Base-by-base conservation (phyloP, 441 rosid species). In the Flueggea neowawraea region DNA sequence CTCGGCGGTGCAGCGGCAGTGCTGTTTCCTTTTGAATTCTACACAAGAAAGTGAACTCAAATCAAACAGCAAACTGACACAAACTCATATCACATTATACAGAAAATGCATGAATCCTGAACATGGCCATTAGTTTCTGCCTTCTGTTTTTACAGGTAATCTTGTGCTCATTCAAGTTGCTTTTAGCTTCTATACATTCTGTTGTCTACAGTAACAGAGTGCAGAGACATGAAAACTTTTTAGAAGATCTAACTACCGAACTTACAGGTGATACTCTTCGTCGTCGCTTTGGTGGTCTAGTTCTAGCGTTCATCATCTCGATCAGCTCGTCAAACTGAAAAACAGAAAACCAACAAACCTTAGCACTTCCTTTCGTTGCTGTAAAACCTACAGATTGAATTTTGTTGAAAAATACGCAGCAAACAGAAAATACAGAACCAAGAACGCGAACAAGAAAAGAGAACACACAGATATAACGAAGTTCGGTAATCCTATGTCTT, bases 311-410 rank as follows among this genome's bases (percentile, higher is more conserved):
- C 75, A 79, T 62, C 60, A 71, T 66, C 70, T 68, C 78, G 44
- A 73, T 65, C 63, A 76, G 71, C 60, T 66, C 77, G 56, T 74
- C 80, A 56, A 76, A 76, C 83, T 56, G 73, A 36, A 63, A 33
- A 47, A n/a, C 3, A 1, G 44, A 16, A 14, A 16, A 57, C 8
- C 12, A 13, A n/a, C 58, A 60, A 44, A 9, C 2, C 6, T 12
- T 47, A 45, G 33, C 48, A 52, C 52, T 48, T 45, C 28, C n/a
- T 36, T 14, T 64, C 16, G 16, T 2, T 47, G 10, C n/a, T 47
- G 10, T 47, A 6, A 36, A 36, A 36, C 4, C 4, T 6, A 33
- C 39, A 33, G 39, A 33, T 33, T 33, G 4, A 33, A 33, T 4
- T 8, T 10, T 48, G 28, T 15, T 11, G 13, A 48, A 31, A 15